These are phyloP conservation scores for Trapa bicornis DNA, from an alignment of 345 rosid genomes.

Conservation along the genomic window DNA sequence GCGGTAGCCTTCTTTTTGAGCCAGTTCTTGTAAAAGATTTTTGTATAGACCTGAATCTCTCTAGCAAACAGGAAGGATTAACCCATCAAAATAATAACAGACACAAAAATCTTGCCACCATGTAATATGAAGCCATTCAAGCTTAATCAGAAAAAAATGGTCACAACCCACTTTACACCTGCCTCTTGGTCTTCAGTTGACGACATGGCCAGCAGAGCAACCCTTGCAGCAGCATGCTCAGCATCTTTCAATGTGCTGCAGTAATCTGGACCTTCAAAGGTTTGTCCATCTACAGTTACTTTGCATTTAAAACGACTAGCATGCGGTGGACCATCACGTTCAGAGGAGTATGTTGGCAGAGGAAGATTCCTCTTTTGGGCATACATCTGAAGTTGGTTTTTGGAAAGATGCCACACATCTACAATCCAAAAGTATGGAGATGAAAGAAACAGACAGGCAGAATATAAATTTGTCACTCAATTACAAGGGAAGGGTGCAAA, in stretches of 20 bases:
- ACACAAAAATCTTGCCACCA: not conserved
- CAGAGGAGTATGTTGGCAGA: constrained; percentile 24
- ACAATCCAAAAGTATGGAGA: not conserved
- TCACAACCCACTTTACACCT: constrained; percentile 3
- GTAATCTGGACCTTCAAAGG: constrained; percentile 14
- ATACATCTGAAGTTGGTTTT: constrained; percentile 22
- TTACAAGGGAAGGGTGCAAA: not conserved
- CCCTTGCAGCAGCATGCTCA: constrained; percentile 33
- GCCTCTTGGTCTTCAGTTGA: constrained; percentile 20
- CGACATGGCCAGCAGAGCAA: constrained; percentile 20
- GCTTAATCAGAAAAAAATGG: not conserved
- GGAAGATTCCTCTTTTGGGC: constrained; percentile 23
- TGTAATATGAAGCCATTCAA: not conserved
- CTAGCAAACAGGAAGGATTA: constrained; percentile 9
- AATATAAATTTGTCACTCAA: not conserved
- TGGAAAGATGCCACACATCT: constrained; percentile 19
- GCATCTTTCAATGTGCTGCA: constrained; percentile 23
- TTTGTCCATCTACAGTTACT: constrained; percentile 25
- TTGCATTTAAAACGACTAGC: constrained; percentile 23
- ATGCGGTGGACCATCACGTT: constrained; percentile 26
- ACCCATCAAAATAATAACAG: not conserved
- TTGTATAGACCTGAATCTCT: constrained; percentile 23
- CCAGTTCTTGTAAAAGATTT: constrained; percentile 32
- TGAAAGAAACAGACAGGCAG: not conserved
- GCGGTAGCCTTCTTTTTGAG: constrained; percentile 19